phyloP scores from a whole-genome alignment of 179 eudicot species.

The Silene vulgaris region DNA sequence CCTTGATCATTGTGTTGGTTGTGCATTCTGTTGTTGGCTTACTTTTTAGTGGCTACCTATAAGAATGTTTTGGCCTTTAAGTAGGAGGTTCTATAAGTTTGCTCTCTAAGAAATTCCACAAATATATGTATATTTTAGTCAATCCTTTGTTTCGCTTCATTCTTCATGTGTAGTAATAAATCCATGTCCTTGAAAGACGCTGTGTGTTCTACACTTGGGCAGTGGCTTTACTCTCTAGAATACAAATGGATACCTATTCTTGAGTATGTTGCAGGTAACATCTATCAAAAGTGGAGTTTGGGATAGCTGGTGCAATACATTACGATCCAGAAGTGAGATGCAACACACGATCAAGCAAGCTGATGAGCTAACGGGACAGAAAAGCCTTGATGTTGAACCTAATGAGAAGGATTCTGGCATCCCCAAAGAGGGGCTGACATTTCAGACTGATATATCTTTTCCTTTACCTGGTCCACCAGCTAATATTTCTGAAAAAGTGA shows the following conservation, averaged over 20 bases:
- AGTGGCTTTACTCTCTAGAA: not conserved
- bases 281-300: conserved; percentile 64
- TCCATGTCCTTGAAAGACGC: not conserved
- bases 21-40: too few relatives aligned
- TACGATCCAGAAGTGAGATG: conserved; percentile 37
- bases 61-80: too few relatives aligned
- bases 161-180: not conserved
- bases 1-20: too few relatives aligned
- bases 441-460: not conserved
- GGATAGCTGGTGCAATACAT: conserved; percentile 67
- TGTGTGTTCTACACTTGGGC: not conserved
- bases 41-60: too few relatives aligned
- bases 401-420: conserved; percentile 30
- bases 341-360: conserved; percentile 24
- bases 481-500: not conserved
- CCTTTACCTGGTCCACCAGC: conserved; percentile 17
- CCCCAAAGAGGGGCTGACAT: conserved; percentile 21
- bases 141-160: not conserved
- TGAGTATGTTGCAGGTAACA: conserved; percentile 44
- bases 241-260: not conserved
- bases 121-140: not conserved
- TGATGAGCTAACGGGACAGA: conserved; percentile 27
- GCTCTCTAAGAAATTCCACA: too few relatives aligned
- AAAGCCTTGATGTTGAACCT: conserved; percentile 48
- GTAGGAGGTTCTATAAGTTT: too few relatives aligned